A percentile compares a stretch with the other conserved stretches of the same genome.
Conservation (phyloP, 495 filamentous ascomycete species). For the Trichoderma gamsii region DNA sequence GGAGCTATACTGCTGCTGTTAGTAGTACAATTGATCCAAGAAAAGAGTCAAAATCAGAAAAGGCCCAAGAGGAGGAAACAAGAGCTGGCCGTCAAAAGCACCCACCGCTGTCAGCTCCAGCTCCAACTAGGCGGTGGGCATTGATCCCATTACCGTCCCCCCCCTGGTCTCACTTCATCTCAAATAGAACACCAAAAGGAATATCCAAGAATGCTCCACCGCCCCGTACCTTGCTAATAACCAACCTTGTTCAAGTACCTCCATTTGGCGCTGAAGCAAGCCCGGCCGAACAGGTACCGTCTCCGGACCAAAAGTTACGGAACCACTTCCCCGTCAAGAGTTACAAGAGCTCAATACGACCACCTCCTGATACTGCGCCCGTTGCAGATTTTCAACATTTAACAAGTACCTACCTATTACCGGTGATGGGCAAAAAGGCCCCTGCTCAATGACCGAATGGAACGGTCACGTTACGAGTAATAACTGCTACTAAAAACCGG, state of each 20-base stretch:
- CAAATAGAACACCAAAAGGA: neutral
- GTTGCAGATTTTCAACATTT: neutral
- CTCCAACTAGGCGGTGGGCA: too few species aligned
- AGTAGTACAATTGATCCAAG: too few species aligned
- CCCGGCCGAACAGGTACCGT: neutral
- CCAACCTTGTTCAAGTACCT: neutral
- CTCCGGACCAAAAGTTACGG: neutral
- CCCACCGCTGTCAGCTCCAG: too few species aligned
- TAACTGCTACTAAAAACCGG: neutral
- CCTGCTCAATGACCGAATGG: neutral
- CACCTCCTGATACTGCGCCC: neutral
- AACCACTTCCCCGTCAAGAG: neutral
- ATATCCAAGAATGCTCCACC: neutral
- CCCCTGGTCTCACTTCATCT: neutral
- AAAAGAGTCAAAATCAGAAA: too few species aligned
- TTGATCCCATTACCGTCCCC: too few species aligned
- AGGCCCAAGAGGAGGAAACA: too few species aligned
- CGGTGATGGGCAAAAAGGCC: neutral
- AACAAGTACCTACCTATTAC: neutral
- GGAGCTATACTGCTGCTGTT: too few species aligned
- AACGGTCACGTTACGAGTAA: conserved; percentile 6
- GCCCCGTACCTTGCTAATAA: neutral
- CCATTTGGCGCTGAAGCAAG: neutral
- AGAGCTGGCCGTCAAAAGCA: too few species aligned
- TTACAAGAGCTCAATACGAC: neutral